phyloP scores from a whole-genome alignment of 495 filamentous ascomycete species.

The Talaromyces nanjingensis region DNA sequence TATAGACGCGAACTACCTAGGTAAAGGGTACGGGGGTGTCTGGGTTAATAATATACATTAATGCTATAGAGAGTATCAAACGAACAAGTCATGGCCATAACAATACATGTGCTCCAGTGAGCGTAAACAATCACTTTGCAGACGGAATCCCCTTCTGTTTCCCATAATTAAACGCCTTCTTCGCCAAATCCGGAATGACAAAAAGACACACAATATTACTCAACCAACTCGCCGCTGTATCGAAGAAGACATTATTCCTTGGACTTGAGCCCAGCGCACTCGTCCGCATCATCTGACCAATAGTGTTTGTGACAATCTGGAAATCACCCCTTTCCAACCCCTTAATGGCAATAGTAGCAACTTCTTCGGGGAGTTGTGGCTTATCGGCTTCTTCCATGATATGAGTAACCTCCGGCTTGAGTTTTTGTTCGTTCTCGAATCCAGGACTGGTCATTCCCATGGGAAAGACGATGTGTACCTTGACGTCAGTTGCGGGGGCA shows the following conservation, averaged over 20 bases:
- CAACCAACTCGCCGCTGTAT: slow-evolving; percentile 38
- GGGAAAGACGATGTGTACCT: slow-evolving; percentile 78
- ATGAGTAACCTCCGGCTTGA: slow-evolving; percentile 76
- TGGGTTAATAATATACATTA: background rate
- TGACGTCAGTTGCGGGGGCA: slow-evolving; percentile 51
- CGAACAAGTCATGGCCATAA: background rate
- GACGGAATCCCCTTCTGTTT: slow-evolving; percentile 32
- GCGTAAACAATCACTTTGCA: background rate
- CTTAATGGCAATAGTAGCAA: slow-evolving; percentile 60
- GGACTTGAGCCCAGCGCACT: slow-evolving; percentile 36
- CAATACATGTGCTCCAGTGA: background rate
- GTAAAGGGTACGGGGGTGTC: background rate
- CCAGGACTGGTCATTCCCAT: slow-evolving; percentile 74
- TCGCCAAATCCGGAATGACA: slow-evolving; percentile 36
- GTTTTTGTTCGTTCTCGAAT: slow-evolving; percentile 66
- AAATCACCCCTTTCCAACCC: slow-evolving; percentile 77
- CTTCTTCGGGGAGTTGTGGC: slow-evolving; percentile 68
- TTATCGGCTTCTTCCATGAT: slow-evolving; percentile 77
- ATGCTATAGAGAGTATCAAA: background rate
- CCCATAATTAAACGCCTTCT: slow-evolving; percentile 39
- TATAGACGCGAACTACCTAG: too few relatives aligned
- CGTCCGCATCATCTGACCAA: slow-evolving; percentile 61
- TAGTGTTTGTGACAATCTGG: slow-evolving; percentile 62
- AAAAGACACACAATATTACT: slow-evolving; percentile 37
- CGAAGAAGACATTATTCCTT: slow-evolving; percentile 31